Conservation (phyloP, 495 filamentous ascomycete species). For the Daldinia childiae region DNA sequence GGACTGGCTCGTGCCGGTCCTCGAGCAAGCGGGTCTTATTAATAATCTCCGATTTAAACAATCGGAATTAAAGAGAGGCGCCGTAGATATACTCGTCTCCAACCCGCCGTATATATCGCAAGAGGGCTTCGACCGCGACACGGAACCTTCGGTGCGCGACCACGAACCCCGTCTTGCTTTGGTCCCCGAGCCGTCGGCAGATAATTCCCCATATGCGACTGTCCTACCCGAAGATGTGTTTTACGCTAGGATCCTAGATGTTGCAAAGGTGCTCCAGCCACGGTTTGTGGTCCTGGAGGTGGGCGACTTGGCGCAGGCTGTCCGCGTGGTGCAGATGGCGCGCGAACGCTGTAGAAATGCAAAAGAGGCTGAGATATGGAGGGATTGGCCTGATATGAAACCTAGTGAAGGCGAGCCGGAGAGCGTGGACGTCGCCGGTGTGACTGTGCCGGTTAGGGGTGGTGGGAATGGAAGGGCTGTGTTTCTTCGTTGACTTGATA, state of each 20-base stretch:
- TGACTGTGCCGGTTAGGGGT: conserved; percentile 43
- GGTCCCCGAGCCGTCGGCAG: conserved; percentile 58
- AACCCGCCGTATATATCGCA: conserved; percentile 94
- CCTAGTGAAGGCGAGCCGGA: conserved; percentile 25
- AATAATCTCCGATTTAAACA: too few relatives aligned
- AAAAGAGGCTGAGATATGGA: conserved; percentile 61
- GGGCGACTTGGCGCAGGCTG: conserved; percentile 67
- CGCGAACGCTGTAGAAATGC: conserved; percentile 30
- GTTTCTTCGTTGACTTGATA: conserved; percentile 31
- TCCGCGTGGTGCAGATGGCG: conserved; percentile 60
- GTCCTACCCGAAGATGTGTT: conserved; percentile 64
- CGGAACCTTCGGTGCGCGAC: conserved; percentile 75
- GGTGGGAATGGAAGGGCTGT: conserved; percentile 51
- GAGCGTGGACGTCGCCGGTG: conserved; percentile 18
- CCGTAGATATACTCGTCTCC: conserved; percentile 77
- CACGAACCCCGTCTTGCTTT: conserved; percentile 83
- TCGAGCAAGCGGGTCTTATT: not conserved
- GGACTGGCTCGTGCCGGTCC: conserved; percentile 23
- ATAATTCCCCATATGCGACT: not conserved
- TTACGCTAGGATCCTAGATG: conserved; percentile 61
- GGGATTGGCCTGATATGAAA: conserved; percentile 55
- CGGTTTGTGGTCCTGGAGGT: conserved; percentile 66
- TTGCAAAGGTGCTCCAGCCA: conserved; percentile 50
- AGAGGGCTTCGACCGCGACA: conserved; percentile 61
- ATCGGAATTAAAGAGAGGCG: not conserved